Percentiles rank a stretch among this genome's conserved stretches.
Evolutionary conservation across 1,284 basidiomycete species (phyloP).

Genomic region (Boletus semigastroideus): DNA sequence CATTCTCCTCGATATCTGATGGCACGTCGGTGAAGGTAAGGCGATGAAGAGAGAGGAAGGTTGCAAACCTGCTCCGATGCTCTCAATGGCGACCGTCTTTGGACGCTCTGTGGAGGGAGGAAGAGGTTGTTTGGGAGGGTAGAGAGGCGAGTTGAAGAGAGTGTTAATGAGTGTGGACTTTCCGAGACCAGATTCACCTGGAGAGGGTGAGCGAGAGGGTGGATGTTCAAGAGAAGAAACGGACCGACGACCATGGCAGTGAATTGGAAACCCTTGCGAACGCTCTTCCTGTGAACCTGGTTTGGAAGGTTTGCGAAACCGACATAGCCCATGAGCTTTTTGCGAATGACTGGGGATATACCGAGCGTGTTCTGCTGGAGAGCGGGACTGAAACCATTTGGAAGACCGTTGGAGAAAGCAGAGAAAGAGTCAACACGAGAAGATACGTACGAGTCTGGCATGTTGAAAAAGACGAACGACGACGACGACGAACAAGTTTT

Average conservation of each 20-base stretch:
- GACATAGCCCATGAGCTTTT: slow-evolving; percentile 91
- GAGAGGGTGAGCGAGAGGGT: slow-evolving; percentile 13
- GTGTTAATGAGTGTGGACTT: slow-evolving; percentile 99
- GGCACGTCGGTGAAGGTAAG: slow-evolving; percentile 20
- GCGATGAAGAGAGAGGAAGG: neutral
- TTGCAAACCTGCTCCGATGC: slow-evolving; percentile 84
- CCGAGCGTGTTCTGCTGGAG: slow-evolving; percentile 45
- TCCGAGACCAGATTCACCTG: slow-evolving; percentile 95
- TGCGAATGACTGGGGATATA: slow-evolving; percentile 71
- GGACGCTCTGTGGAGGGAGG: slow-evolving; percentile 84
- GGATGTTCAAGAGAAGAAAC: slow-evolving; percentile 35
- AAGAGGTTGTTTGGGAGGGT: slow-evolving; percentile 81
- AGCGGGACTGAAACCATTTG: slow-evolving; percentile 63
- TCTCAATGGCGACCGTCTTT: slow-evolving; percentile 94
- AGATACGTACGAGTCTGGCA: slow-evolving; percentile 74
- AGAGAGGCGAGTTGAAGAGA: slow-evolving; percentile 92
- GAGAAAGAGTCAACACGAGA: slow-evolving; percentile 58
- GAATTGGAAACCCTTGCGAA: slow-evolving; percentile 96
- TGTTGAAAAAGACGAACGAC: slow-evolving; percentile 35
- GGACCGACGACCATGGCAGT: slow-evolving; percentile 94
- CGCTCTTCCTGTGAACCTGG: slow-evolving; percentile 96
- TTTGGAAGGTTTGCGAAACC: slow-evolving; percentile 93
- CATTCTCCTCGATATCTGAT: slow-evolving; percentile 95
- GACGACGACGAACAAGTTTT: slow-evolving; percentile 36
- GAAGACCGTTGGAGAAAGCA: slow-evolving; percentile 51